These are phyloP conservation scores for Albizia julibrissin DNA, from an alignment of 306 rosid genomes.

Conservation along the genomic window DNA sequence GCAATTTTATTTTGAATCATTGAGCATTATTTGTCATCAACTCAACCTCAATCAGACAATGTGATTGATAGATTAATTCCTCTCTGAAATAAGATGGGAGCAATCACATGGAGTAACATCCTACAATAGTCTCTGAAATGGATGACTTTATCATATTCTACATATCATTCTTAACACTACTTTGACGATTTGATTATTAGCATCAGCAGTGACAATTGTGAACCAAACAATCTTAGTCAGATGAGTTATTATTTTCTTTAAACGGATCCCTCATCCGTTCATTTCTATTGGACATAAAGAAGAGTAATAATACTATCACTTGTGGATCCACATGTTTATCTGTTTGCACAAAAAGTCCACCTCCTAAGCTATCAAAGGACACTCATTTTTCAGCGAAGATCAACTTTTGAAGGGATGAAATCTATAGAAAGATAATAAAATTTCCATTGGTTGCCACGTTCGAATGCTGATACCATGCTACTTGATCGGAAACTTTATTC, in stretches of 20 bases:
- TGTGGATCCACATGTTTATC: background rate
- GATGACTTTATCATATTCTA: background rate
- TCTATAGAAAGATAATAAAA: background rate
- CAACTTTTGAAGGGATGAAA: background rate
- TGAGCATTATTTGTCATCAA: background rate
- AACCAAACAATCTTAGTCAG: slow-evolving; percentile 4
- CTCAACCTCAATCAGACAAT: background rate
- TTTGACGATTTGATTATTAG: background rate
- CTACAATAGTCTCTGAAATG: background rate
- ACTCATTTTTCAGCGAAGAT: background rate
- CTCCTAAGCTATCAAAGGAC: background rate
- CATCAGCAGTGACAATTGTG: background rate
- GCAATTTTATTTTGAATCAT: background rate
- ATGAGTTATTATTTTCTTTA: background rate
- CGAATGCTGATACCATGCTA: background rate
- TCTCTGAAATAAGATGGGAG: background rate
- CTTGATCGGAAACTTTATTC: background rate
- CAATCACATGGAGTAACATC: background rate
- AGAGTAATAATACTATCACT: too few species aligned
- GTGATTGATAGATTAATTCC: background rate
- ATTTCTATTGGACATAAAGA: too few species aligned
- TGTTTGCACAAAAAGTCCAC: background rate
- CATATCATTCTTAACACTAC: background rate
- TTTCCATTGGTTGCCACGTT: background rate
- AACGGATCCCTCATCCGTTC: background rate